These are phyloP conservation scores for Solanum paucissectum DNA, from an alignment of 257 asterid species.

Conservation along the genomic window DNA sequence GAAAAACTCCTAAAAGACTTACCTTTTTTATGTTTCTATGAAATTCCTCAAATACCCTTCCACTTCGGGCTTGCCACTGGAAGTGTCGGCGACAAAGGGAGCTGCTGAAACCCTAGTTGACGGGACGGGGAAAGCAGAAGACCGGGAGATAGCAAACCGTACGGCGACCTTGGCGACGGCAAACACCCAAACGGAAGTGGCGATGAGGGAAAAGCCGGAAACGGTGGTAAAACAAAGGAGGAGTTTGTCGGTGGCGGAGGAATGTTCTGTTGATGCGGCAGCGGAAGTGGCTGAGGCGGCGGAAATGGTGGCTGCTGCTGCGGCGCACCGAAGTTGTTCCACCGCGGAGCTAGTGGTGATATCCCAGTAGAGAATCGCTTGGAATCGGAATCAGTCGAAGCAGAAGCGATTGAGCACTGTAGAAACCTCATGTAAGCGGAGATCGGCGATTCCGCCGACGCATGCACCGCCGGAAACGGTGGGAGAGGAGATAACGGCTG, in stretches of 20 bases:
- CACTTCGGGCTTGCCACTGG: constrained; percentile 68
- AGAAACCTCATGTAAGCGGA: constrained; percentile 44
- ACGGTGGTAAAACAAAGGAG: constrained; percentile 14
- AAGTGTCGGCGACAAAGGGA: constrained; percentile 68
- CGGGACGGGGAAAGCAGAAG: constrained; percentile 54
- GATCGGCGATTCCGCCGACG: constrained; percentile 48
- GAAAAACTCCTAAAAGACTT: constrained; percentile 26
- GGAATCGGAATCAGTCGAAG: background rate
- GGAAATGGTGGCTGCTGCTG: constrained; percentile 11
- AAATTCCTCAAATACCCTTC: constrained; percentile 31
- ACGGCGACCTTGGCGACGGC: constrained; percentile 44
- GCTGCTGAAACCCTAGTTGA: constrained; percentile 64
- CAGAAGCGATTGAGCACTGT: constrained; percentile 11
- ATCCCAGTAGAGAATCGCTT: background rate
- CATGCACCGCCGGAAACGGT: constrained; percentile 59
- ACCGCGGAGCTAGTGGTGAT: constrained; percentile 7
- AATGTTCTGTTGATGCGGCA: constrained; percentile 14
- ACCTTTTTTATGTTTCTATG: constrained; percentile 21
- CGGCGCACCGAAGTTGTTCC: constrained; percentile 7
- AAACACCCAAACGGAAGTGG: constrained; percentile 45
- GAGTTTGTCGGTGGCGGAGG: constrained; percentile 20
- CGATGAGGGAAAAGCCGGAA: constrained; percentile 24
- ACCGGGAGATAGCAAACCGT: constrained; percentile 29
- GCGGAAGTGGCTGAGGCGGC: constrained; percentile 6
- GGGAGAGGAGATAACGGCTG: constrained; percentile 43